Evolutionary conservation across 2,329 filamentous ascomycete species (phyloP).

Genomic region (Clonostachys rosea): DNA sequence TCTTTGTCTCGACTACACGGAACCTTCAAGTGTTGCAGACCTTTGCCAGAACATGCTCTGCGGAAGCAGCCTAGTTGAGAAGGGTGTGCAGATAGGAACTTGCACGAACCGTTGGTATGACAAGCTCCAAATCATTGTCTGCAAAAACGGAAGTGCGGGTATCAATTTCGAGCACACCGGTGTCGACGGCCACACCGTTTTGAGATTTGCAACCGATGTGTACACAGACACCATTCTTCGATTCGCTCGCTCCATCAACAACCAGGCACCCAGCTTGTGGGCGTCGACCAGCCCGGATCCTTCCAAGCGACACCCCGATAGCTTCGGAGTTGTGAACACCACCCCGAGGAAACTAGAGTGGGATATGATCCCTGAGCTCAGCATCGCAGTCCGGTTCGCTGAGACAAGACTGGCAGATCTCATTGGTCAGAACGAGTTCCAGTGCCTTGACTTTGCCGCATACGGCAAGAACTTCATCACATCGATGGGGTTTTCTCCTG

Average conservation of each 20-base stretch:
- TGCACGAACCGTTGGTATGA: conserved; percentile 99
- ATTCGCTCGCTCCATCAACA: conserved; percentile 93
- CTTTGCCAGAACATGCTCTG: conserved; percentile 99
- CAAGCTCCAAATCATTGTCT: conserved; percentile 98
- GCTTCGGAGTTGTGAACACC: conserved; percentile 89
- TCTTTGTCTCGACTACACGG: conserved; percentile 87
- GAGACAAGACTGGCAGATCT: conserved; percentile 91
- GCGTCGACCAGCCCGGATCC: conserved; percentile 87
- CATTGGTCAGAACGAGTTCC: conserved; percentile 94
- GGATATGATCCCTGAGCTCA: conserved; percentile 92
- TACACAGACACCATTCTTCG: conserved; percentile 97
- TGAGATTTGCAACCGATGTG: conserved; percentile 92
- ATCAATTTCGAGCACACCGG: conserved; percentile 99
- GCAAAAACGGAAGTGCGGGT: conserved; percentile 95
- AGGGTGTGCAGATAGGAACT: conserved; percentile 92
- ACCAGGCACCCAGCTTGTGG: conserved; percentile 88
- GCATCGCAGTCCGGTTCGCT: conserved; percentile 87
- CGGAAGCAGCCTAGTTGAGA: conserved; percentile 85
- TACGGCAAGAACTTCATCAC: conserved; percentile 99
- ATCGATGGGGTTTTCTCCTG: conserved; percentile 91
- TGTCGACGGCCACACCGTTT: conserved; percentile 93
- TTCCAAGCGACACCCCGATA: conserved; percentile 82
- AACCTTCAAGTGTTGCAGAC: conserved; percentile 73
- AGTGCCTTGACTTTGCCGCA: conserved; percentile 79
- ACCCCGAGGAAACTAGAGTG: conserved; percentile 95